Conservation (phyloP, 1,139 yeast genomes). For the Saccharomyces hybrid region DNA sequence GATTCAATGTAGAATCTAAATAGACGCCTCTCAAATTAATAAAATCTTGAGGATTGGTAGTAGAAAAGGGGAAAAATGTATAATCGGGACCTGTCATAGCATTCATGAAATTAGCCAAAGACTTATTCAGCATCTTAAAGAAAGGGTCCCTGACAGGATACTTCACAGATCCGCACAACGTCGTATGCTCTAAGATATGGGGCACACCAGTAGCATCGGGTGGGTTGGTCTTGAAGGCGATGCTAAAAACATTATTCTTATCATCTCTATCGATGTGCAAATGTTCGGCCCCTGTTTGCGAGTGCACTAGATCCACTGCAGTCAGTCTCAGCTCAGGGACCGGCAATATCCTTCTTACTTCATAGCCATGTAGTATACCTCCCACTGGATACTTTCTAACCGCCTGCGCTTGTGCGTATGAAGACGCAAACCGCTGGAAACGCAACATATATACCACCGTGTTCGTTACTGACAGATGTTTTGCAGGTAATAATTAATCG, state of each 20-base stretch:
- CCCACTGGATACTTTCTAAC: constrained; percentile 50
- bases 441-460: constrained; percentile 17
- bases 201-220: constrained; percentile 96
- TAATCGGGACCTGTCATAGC: constrained; percentile 98
- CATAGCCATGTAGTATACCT: constrained; percentile 53
- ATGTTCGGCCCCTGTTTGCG: constrained; percentile 67
- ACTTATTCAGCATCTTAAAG: constrained; percentile 88
- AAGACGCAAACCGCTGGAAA: constrained; percentile 19
- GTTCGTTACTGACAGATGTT: neutral
- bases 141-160: constrained; percentile 96
- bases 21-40: constrained; percentile 81
- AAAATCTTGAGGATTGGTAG: constrained; percentile 78
- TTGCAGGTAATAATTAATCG: too few relatives aligned
- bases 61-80: constrained; percentile 92
- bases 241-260: constrained; percentile 76
- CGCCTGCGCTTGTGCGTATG: constrained; percentile 16
- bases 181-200: constrained; percentile 90
- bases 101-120: constrained; percentile 90
- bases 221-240: constrained; percentile 90
- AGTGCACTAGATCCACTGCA: constrained; percentile 67
- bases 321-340: constrained; percentile 77
- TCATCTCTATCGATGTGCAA: constrained; percentile 80
- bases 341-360: constrained; percentile 51
- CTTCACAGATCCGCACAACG: constrained; percentile 83
- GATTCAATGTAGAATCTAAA: constrained; percentile 78